A percentile compares a stretch with the other conserved stretches of the same genome.
phyloP scores from a whole-genome alignment of 2,329 filamentous ascomycete species.

The Penicillium polonicum region DNA sequence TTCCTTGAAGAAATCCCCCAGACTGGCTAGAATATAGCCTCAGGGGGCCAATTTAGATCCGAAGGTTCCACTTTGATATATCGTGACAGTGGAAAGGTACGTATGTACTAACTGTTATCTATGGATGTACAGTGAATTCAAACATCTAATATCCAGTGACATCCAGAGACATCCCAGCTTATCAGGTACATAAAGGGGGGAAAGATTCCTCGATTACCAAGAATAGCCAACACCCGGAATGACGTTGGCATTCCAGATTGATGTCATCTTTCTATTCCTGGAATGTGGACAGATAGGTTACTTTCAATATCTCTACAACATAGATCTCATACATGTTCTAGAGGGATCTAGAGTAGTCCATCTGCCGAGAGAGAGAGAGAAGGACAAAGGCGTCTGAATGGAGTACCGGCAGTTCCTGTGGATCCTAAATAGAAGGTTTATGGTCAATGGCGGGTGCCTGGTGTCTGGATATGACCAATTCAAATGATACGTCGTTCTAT shows the following conservation, averaged over 20 bases:
- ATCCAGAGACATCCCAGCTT: neutral
- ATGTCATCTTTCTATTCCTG: constrained; percentile 2
- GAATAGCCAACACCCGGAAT: constrained; percentile 5
- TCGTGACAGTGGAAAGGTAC: neutral
- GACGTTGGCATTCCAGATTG: constrained; percentile 9
- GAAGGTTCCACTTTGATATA: constrained; percentile 10
- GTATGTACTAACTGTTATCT: neutral
- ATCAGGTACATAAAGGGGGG: neutral
- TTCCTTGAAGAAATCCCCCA: constrained; percentile 3
- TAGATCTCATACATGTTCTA: neutral
- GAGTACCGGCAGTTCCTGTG: neutral
- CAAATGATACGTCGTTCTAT: neutral
- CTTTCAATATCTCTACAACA: neutral
- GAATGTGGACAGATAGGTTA: neutral
- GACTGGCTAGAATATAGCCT: neutral
- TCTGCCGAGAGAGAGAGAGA: neutral
- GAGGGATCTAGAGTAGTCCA: neutral
- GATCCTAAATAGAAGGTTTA: neutral
- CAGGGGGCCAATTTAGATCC: neutral
- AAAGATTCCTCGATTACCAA: constrained; percentile 1
- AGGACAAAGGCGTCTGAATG: neutral
- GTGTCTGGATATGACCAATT: neutral
- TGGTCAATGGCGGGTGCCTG: neutral
- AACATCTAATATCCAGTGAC: no score
- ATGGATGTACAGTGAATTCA: neutral